Percentiles rank a stretch among this genome's conserved stretches.
phyloP scores from a whole-genome alignment of 176 grass and related monocot species.

The Oryza rufipogon region DNA sequence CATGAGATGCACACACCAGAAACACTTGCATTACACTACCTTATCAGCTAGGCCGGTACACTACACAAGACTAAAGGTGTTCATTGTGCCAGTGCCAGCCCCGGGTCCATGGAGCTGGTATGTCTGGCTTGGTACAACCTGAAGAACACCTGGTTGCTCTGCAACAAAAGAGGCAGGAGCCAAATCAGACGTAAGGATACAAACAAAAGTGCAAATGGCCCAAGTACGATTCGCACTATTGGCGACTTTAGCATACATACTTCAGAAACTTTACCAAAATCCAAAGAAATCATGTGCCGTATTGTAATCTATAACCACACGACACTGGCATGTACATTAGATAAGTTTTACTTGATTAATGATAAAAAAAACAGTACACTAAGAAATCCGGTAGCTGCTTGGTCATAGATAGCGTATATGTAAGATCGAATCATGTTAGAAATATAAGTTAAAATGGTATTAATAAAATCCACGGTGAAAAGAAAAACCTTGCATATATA shows the following conservation, averaged over 20 bases:
- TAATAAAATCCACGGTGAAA: neutral
- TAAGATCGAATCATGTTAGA: neutral
- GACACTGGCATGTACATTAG: neutral
- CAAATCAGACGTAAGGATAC: neutral
- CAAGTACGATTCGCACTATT: neutral
- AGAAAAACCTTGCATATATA: neutral
- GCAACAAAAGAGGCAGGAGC: slow-evolving; percentile 20
- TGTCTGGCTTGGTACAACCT: slow-evolving; percentile 66
- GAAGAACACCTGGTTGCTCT: slow-evolving; percentile 88
- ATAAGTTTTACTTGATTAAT: neutral
- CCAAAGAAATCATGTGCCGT: neutral
- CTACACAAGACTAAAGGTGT: slow-evolving; percentile 29
- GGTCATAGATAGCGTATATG: neutral
- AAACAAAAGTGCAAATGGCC: neutral
- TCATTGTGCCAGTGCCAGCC: neutral
- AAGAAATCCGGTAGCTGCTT: neutral
- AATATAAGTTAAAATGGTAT: neutral
- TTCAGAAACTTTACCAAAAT: neutral
- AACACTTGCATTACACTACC: slow-evolving; percentile 4
- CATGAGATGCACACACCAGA: slow-evolving; percentile 25
- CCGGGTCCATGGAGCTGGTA: slow-evolving; percentile 63
- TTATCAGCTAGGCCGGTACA: slow-evolving; percentile 16
- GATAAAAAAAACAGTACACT: neutral
- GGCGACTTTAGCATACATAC: neutral
- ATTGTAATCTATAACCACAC: neutral